phyloP scores from a whole-genome alignment of 495 filamentous ascomycete genomes.

The Clavariopsis aquatica region DNA sequence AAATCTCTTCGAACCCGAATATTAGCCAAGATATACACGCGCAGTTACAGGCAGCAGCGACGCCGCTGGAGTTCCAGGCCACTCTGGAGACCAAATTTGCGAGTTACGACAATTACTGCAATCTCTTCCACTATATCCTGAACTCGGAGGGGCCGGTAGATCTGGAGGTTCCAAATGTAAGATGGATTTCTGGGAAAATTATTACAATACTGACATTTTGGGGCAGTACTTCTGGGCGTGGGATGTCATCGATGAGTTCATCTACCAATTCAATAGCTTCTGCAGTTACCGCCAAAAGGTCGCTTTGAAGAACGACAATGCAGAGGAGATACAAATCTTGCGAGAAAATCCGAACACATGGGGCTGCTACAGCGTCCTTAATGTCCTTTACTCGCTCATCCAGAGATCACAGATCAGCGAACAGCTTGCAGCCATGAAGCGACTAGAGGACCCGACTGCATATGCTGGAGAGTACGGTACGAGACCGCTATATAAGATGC shows the following conservation, averaged over 20 bases:
- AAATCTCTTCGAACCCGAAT: conserved; percentile 46
- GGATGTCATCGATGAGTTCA: conserved; percentile 99
- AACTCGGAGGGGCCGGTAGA: conserved; percentile 98
- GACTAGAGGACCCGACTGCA: conserved; percentile 77
- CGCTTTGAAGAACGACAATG: conserved; percentile 78
- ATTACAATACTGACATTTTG: conserved; percentile 8
- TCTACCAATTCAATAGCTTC: conserved; percentile 99
- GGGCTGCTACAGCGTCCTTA: conserved; percentile 99
- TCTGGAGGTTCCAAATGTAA: conserved; percentile 88
- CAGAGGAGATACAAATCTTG: conserved; percentile 86
- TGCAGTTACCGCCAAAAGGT: conserved; percentile 91
- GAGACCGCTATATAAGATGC: conserved; percentile 92
- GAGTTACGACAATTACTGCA: conserved; percentile 99
- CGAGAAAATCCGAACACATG: conserved; percentile 97
- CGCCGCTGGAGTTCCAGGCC: conserved; percentile 91
- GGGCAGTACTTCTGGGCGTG: conserved; percentile 96
- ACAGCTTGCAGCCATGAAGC: conserved; percentile 91
- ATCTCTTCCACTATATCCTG: conserved; percentile 95
- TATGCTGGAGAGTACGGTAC: conserved; percentile 94
- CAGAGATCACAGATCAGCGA: conserved; percentile 97
- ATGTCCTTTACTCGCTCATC: conserved; percentile 98
- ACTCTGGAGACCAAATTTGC: conserved; percentile 92
- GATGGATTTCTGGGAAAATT: conserved; percentile 5
- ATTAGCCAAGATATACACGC: conserved; percentile 76
- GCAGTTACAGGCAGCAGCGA: conserved; percentile 83